These are phyloP conservation scores for Kitagawia praeruptora DNA, from an alignment of 129 eudicot species.

Conservation along the genomic window DNA sequence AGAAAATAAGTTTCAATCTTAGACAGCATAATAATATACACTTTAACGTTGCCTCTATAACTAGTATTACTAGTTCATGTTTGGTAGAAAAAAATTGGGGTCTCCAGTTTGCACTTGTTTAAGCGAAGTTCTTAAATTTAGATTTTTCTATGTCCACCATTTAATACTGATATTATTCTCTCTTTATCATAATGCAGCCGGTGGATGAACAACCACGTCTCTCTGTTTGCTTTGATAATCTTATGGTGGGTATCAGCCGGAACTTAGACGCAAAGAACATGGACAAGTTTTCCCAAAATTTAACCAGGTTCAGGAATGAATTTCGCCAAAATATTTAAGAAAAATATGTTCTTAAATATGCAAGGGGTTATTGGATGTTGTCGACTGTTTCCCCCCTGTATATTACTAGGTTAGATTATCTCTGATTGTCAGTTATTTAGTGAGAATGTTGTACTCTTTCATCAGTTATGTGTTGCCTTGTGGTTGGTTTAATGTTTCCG, in stretches of 20 bases:
- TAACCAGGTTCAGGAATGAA: conserved; percentile 26
- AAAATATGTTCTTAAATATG: too few relatives aligned
- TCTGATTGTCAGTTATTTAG: too few relatives aligned
- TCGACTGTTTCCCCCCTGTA: too few relatives aligned
- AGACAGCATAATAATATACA: not conserved
- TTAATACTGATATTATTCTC: not conserved
- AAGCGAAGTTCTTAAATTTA: not conserved
- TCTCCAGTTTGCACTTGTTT: not conserved
- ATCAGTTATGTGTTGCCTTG: too few relatives aligned
- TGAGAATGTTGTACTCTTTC: too few relatives aligned
- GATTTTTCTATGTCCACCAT: not conserved
- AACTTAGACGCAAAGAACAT: conserved; percentile 23
- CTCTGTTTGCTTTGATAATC: conserved; percentile 22
- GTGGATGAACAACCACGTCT: conserved; percentile 20
- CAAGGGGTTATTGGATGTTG: too few relatives aligned
- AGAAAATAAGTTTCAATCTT: not conserved
- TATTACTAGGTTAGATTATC: too few relatives aligned
- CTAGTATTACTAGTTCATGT: not conserved
- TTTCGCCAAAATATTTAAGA: too few relatives aligned
- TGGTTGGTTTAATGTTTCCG: too few relatives aligned
- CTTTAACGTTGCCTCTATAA: not conserved
- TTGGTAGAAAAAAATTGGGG: not conserved
- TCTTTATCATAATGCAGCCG: conserved; percentile 14
- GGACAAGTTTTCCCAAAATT: conserved; percentile 22
- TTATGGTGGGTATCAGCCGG: conserved; percentile 16